These are phyloP conservation scores for Krasilnikovozyma curviuscula DNA, from an alignment of 768 basidiomycete species.

Conservation along the genomic window DNA sequence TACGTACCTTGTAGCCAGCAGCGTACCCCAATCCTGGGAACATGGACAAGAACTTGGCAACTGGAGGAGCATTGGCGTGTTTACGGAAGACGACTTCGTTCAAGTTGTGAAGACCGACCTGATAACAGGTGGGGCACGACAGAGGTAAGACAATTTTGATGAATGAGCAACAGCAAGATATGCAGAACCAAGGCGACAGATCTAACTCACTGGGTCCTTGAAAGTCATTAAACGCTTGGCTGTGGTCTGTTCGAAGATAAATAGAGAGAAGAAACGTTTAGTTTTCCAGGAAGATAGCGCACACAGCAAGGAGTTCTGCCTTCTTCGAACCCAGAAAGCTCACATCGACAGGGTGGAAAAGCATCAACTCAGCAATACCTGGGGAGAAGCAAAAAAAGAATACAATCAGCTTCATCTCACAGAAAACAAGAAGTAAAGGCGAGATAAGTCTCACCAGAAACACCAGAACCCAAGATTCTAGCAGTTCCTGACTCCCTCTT, in stretches of 20 bases:
- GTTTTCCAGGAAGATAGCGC: neutral
- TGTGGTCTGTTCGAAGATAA: conserved; percentile 48
- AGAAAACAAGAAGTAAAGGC: neutral
- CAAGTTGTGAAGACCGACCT: conserved; percentile 33
- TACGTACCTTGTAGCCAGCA: conserved; percentile 96
- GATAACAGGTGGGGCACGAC: conserved; percentile 23
- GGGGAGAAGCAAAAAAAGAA: neutral
- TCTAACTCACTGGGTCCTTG: conserved; percentile 34
- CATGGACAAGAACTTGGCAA: conserved; percentile 61
- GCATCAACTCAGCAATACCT: conserved; percentile 86
- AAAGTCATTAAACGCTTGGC: conserved; percentile 99
- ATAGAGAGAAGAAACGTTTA: conserved; percentile 29
- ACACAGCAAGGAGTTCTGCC: neutral
- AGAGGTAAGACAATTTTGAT: conserved; percentile 16
- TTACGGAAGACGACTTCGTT: conserved; percentile 76
- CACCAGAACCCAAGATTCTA: conserved; percentile 73
- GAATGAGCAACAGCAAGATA: neutral
- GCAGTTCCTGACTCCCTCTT: conserved; percentile 62
- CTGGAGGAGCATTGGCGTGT: conserved; percentile 46
- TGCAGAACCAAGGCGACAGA: neutral
- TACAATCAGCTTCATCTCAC: neutral
- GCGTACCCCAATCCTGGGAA: conserved; percentile 97
- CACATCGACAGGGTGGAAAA: conserved; percentile 55
- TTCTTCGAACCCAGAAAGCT: neutral
- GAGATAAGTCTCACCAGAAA: conserved; percentile 48